phyloP scores from a whole-genome alignment of 2,329 filamentous ascomycete genomes.

The Decorospora gaudefroyi region DNA sequence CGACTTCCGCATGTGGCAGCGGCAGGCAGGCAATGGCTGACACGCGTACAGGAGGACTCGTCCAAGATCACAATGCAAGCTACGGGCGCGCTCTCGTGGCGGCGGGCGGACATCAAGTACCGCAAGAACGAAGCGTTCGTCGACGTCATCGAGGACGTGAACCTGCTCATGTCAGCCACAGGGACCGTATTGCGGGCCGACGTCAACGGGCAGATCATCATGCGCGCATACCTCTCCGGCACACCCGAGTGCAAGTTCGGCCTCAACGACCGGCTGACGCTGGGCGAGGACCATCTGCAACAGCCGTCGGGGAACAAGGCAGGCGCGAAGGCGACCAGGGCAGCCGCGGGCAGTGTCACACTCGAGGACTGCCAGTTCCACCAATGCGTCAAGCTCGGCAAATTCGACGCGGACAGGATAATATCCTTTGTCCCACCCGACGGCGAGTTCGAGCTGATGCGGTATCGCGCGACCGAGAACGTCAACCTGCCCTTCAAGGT shows the following conservation, averaged over 20 bases:
- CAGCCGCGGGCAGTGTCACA: conserved; percentile 91
- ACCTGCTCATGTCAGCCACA: conserved; percentile 97
- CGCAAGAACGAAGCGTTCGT: conserved; percentile 99
- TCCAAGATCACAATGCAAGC: conserved; percentile 99
- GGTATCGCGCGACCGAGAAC: conserved; percentile 96
- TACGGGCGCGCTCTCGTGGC: conserved; percentile 94
- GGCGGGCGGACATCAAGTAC: conserved; percentile 96
- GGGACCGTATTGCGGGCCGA: conserved; percentile 93
- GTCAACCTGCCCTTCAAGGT: conserved; percentile 99
- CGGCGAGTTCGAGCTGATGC: conserved; percentile 98
- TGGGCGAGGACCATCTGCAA: conserved; percentile 69
- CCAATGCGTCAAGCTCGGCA: conserved; percentile 96
- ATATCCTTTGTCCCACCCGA: conserved; percentile 97
- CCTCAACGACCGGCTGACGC: conserved; percentile 88
- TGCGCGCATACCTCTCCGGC: conserved; percentile 95
- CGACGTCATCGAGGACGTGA: conserved; percentile 98
- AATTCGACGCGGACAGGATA: conserved; percentile 94
- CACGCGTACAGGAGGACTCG: conserved; percentile 69
- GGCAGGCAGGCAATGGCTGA: conserved; percentile 23
- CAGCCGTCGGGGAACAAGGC: conserved; percentile 73
- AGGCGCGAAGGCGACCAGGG: conserved; percentile 88
- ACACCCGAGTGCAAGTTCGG: conserved; percentile 99
- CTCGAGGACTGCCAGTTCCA: conserved; percentile 99
- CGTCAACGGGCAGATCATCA: conserved; percentile 95
- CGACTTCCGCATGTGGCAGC: not conserved